Conservation (phyloP, 768 basidiomycete genomes). For the Phylloporus sp. region DNA sequence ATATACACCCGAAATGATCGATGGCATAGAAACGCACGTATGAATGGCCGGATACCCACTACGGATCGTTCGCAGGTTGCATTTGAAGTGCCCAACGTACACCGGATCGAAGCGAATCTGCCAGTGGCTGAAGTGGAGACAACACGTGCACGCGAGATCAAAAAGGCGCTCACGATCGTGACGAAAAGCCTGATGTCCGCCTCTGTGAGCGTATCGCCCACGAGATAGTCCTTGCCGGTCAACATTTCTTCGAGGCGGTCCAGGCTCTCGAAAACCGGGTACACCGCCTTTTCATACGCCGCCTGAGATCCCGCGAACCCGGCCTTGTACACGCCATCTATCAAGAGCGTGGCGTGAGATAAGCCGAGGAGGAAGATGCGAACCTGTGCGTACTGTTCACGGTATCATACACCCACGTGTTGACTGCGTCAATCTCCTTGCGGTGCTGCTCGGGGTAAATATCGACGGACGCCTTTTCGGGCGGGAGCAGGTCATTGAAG, state of each 20-base stretch:
- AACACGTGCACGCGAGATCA: background rate
- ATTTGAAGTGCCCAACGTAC: constrained; percentile 92
- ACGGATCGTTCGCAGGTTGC: constrained; percentile 82
- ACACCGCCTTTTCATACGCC: constrained; percentile 77
- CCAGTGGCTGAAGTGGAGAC: background rate
- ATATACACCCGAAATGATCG: background rate
- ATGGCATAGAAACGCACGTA: constrained; percentile 26
- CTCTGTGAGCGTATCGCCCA: constrained; percentile 81
- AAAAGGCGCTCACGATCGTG: constrained; percentile 63
- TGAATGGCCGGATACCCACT: constrained; percentile 83
- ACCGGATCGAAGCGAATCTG: constrained; percentile 87
- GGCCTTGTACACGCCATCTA: constrained; percentile 82
- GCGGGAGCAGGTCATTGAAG: constrained; percentile 69
- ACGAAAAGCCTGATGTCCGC: constrained; percentile 86
- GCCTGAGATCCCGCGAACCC: constrained; percentile 81
- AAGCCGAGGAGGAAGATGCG: background rate
- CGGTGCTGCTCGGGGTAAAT: constrained; percentile 73
- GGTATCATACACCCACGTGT: constrained; percentile 80
- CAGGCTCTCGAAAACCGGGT: constrained; percentile 69
- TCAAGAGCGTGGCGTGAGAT: background rate
- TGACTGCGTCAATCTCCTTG: constrained; percentile 75
- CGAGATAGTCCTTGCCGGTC: constrained; percentile 72
- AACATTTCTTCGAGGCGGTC: constrained; percentile 78
- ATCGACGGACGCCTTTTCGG: constrained; percentile 61
- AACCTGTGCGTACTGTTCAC: constrained; percentile 63